Evolutionary conservation across 192 early-diverging fungal species (phyloP), one percentile per base, ranked within the genome.

Genomic region (Allomyces javanicus): DNA sequence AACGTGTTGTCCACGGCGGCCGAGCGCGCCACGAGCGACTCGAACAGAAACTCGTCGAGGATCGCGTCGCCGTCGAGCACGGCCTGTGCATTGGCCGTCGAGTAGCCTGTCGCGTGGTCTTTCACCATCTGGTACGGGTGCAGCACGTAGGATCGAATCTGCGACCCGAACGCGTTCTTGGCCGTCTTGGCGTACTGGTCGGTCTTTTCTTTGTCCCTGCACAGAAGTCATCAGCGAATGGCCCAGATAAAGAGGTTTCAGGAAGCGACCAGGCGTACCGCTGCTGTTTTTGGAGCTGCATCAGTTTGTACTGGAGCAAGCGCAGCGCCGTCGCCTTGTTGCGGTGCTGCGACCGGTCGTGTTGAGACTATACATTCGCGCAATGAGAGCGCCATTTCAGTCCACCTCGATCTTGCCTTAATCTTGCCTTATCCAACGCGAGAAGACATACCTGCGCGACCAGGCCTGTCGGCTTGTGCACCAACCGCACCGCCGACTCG

Each of bases 41-140:
- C 50, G 17, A 58, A n/a, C 50, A 71, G 64, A 23, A 68, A 73
- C 62, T 65, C 66, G 43, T 78, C 66, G 7, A 85, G 67, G 17
- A 58, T n/a, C 50, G 50, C 12, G 63, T 81, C 77, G 19, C 83
- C 83, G 64, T 78, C 76, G 24, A 85, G 63, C 22, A 83, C 75
- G 12, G 69, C 66, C 9, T 78, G 67, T 9, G 79, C 75, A 69
- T 83, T 73, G 19, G 75, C 27, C 0, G 77, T 67, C 26, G 77
- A 70, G 62, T 72, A 72, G 4, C 81, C 81, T 21, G 74, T 78
- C 44, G 80, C 70, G 44, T 72, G 58, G 65, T 85, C 83, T 67
- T 85, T 85, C 43, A 83, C 77, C 76, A 83, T 73, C 62, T 83
- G 78, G 65, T 83, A 81, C 11, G 83, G 83, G 14, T 83, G 79